Conservation (phyloP, 768 basidiomycete genomes). For the Rhodosporidiobolus odoratus region DNA sequence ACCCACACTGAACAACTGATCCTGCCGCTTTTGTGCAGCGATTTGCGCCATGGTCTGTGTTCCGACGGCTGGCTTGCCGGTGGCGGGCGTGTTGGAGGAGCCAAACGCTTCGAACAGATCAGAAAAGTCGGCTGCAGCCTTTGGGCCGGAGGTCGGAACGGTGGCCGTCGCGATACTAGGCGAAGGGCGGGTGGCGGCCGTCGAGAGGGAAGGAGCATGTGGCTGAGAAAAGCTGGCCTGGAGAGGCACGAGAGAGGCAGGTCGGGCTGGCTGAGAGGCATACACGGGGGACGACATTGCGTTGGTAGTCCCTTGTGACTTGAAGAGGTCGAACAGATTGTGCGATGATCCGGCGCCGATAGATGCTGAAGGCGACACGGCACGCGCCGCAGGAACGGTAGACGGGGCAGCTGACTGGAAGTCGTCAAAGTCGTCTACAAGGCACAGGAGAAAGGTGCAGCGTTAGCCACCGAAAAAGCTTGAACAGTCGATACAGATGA, state of each 20-base stretch:
- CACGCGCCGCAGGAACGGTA: slow-evolving; percentile 33
- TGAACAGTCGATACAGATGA: background rate
- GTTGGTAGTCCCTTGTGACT: slow-evolving; percentile 37
- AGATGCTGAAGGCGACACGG: slow-evolving; percentile 22
- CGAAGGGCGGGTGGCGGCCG: slow-evolving; percentile 21
- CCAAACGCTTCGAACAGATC: slow-evolving; percentile 34
- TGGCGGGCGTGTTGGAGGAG: background rate
- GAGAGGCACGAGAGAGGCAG: slow-evolving; percentile 28
- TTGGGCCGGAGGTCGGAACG: background rate
- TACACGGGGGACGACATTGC: slow-evolving; percentile 14
- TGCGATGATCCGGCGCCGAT: background rate
- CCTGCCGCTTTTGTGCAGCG: slow-evolving; percentile 33
- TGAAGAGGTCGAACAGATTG: slow-evolving; percentile 46
- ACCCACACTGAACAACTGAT: slow-evolving; percentile 10
- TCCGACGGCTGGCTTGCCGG: background rate
- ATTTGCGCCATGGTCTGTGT: slow-evolving; percentile 27
- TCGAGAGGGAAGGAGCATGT: slow-evolving; percentile 20
- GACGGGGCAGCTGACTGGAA: slow-evolving; percentile 47
- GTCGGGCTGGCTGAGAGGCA: slow-evolving; percentile 30
- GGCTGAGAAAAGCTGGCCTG: slow-evolving; percentile 46
- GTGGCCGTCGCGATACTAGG: background rate
- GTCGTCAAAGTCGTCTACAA: slow-evolving; percentile 50
- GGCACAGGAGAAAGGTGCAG: background rate
- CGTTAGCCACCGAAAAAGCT: background rate
- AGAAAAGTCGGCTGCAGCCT: slow-evolving; percentile 35